Percentiles rank a stretch among this genome's conserved stretches.
Conservation (phyloP, 2,329 filamentous ascomycete species). For the Cercospora berteroae region DNA sequence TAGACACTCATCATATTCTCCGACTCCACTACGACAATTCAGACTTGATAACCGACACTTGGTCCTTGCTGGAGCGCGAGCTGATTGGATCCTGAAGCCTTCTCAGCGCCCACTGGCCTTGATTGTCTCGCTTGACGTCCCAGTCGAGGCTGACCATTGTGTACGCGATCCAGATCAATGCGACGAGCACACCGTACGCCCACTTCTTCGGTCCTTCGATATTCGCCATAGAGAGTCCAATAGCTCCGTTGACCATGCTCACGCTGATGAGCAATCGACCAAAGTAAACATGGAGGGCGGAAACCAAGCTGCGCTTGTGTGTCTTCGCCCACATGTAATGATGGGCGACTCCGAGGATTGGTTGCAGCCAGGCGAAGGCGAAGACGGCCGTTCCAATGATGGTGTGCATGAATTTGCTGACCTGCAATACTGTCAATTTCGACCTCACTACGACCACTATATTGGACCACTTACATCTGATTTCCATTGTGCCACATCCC, state of each 20-base stretch:
- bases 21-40: not conserved
- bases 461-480: not conserved
- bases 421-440: not conserved
- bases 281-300: constrained; percentile 38
- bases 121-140: constrained; percentile 10
- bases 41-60: not conserved
- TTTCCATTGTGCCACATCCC: constrained; percentile 41
- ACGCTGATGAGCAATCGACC: constrained; percentile 46
- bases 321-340: constrained; percentile 52
- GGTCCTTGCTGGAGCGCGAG: not conserved
- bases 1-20: not conserved
- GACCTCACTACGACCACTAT: not conserved
- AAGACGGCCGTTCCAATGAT: constrained; percentile 12
- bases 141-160: not conserved
- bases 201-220: constrained; percentile 34
- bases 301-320: constrained; percentile 47
- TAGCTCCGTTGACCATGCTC: constrained; percentile 58
- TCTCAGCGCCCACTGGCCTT: constrained; percentile 8
- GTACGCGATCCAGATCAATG: constrained; percentile 17
- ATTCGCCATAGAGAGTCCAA: constrained; percentile 53
- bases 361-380: constrained; percentile 39
- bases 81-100: not conserved
- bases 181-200: constrained; percentile 52
- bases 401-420: constrained; percentile 30
- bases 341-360: constrained; percentile 52